These are phyloP conservation scores for Vickermania spadyakhi DNA, from an alignment of 208 protist genomes.

Conservation along the genomic window DNA sequence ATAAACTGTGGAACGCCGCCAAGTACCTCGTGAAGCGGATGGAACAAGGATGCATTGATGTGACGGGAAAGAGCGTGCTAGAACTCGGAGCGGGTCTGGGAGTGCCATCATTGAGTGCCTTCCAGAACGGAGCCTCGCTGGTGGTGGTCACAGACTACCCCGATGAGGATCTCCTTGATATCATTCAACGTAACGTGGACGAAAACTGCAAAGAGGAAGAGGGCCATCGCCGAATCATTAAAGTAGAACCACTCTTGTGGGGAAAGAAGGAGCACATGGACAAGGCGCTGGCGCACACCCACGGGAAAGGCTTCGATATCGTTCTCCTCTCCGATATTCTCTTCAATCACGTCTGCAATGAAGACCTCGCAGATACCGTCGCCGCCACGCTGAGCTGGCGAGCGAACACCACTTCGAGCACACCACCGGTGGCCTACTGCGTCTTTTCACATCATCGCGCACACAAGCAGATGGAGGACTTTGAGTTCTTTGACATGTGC, in stretches of 20 bases:
- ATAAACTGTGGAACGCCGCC: conserved; percentile 82
- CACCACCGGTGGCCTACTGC: conserved; percentile 46
- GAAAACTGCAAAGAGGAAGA: conserved; percentile 61
- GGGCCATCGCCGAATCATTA: conserved; percentile 15
- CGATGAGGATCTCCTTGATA: conserved; percentile 59
- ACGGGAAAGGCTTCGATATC: conserved; percentile 59
- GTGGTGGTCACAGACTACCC: conserved; percentile 82
- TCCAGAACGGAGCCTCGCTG: conserved; percentile 50
- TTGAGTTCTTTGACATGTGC: conserved; percentile 84
- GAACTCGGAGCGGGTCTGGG: conserved; percentile 84
- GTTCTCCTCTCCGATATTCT: conserved; percentile 87
- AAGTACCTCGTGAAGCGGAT: conserved; percentile 86
- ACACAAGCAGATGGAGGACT: conserved; percentile 72
- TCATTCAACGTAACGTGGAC: conserved; percentile 62
- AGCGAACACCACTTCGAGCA: conserved; percentile 21
- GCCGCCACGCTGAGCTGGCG: conserved; percentile 23
- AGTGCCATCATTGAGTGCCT: conserved; percentile 62
- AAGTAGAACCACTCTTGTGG: conserved; percentile 76
- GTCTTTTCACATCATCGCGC: conserved; percentile 88
- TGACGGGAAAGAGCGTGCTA: conserved; percentile 57
- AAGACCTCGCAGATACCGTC: conserved; percentile 69
- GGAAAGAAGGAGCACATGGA: conserved; percentile 68
- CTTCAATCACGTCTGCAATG: conserved; percentile 89
- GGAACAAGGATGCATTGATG: conserved; percentile 59
- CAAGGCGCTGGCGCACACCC: conserved; percentile 42